Evolutionary conservation across 31 red algal species (phyloP), one percentile per base, ranked within the genome.

Genomic region (Porphyra umbilicalis): DNA sequence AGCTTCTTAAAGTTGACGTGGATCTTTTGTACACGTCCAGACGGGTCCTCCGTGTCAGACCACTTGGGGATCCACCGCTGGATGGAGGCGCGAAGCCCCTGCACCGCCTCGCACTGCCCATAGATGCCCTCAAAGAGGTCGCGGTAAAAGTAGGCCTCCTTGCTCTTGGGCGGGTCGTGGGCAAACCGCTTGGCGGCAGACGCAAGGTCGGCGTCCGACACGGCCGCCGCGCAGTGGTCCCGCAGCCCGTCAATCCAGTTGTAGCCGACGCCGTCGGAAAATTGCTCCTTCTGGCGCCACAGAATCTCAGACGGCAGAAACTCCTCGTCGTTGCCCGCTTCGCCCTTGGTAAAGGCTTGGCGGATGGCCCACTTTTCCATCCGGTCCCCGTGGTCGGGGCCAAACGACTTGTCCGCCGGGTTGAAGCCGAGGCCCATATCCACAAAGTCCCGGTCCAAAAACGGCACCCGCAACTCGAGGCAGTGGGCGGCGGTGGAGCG

Each of bases 171-270:
- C 32, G 96, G 85, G 78, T 98, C 89, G 81, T 98, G 92, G 29
- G 93, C 79, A 84, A 98, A 99, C 42, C 44, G 84, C 57, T 87
- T 74, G 29, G 90, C 82, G 0, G 90, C 92, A 37, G 83, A 57
- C 38, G 75, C 75, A 34, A 99, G 80, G 76, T 92, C 67, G 35
- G 87, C 89, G 85, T 99, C 94, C 8, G 94, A 84, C 3, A 99
- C 87, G 34, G 82, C 81, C 46, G 82, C 75, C 38, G 82, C 97
- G 84, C 89, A 92, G 83, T 88, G 84, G 31, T 93, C 91, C 37
- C 96, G 94, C 16, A 99, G 84, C 6, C 94, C 92, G 75, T 99
- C 97, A 33, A 99, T 94, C 97, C 97, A 99, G 80, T 93, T 94
- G 80, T 94, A 96, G 76, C 97, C 96, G 39, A 97, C 95, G 32